These are phyloP conservation scores for Phoma sp. DNA, from an alignment of 2,329 filamentous ascomycete genomes.

Conservation along the genomic window DNA sequence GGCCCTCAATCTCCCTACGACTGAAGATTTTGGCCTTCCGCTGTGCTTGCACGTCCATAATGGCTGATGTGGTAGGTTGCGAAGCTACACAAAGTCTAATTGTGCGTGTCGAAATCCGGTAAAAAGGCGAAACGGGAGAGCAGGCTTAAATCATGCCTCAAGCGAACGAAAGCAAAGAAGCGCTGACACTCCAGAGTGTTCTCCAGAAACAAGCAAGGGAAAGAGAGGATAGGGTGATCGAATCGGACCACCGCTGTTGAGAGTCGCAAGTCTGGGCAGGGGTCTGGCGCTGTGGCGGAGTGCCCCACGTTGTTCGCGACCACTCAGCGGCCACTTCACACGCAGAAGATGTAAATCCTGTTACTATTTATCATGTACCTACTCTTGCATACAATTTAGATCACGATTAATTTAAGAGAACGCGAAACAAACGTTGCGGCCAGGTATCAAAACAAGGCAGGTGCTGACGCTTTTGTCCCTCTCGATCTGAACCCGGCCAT, in stretches of 20 bases:
- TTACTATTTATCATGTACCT: not conserved
- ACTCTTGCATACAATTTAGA: not conserved
- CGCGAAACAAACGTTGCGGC: not conserved
- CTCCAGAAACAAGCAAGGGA: not conserved
- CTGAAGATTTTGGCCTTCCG: conserved; percentile 61
- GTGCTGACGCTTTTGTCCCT: conserved; percentile 4
- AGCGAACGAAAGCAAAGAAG: conserved; percentile 4
- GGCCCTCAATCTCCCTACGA: conserved; percentile 73
- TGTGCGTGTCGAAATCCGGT: not conserved
- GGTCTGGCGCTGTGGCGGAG: conserved; percentile 6
- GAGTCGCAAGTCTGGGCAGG: conserved; percentile 9
- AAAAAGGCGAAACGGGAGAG: not conserved
- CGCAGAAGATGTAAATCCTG: not conserved
- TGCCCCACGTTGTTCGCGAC: conserved; percentile 8
- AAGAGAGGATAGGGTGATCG: conserved; percentile 25
- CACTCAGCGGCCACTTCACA: conserved; percentile 3
- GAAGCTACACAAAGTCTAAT: conserved; percentile 1
- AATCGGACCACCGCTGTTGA: conserved; percentile 22
- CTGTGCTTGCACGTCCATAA: conserved; percentile 36
- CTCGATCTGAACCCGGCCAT: conserved; percentile 25
- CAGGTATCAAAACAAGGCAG: not conserved
- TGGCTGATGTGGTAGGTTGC: conserved; percentile 14
- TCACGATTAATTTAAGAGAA: not conserved
- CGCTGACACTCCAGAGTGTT: not conserved
- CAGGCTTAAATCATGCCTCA: conserved; percentile 13